phyloP scores from a whole-genome alignment of 2,329 filamentous ascomycete species.

The Aureobasidium sp. region DNA sequence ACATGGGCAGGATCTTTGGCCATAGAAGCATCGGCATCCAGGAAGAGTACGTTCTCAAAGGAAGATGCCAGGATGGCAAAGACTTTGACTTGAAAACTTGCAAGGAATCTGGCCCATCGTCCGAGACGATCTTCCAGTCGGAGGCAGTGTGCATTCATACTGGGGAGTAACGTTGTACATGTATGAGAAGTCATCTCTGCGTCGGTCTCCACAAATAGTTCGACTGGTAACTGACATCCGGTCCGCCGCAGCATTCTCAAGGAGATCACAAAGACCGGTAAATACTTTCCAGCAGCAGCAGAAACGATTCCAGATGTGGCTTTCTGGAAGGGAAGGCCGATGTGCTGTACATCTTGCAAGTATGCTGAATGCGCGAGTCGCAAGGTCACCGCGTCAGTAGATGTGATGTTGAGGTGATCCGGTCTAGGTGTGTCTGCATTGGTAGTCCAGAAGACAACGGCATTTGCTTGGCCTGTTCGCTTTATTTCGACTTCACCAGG shows the following conservation, averaged over 20 bases:
- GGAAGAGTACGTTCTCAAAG: constrained; percentile 44
- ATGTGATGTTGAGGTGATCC: constrained; percentile 3
- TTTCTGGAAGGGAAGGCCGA: background rate
- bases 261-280: constrained; percentile 15
- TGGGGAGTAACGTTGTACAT: constrained; percentile 38
- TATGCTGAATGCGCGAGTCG: constrained; percentile 4
- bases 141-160: constrained; percentile 38
- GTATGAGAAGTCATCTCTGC: constrained; percentile 37
- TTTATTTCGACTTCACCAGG: background rate
- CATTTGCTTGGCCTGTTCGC: background rate
- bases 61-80: constrained; percentile 45
- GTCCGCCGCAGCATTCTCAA: constrained; percentile 36
- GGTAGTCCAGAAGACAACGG: constrained; percentile 10
- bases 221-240: constrained; percentile 38
- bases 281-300: constrained; percentile 8
- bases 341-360: background rate
- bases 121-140: constrained; percentile 38
- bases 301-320: constrained; percentile 11
- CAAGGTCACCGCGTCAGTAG: background rate
- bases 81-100: constrained; percentile 42
- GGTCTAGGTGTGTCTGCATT: constrained; percentile 4
- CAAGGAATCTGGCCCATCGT: constrained; percentile 3
- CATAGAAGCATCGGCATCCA: constrained; percentile 44
- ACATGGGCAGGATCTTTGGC: constrained; percentile 34
- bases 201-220: constrained; percentile 39